These are phyloP conservation scores for Pinus tabuliformis DNA, from an alignment of 75 land plant genomes.

Conservation along the genomic window DNA sequence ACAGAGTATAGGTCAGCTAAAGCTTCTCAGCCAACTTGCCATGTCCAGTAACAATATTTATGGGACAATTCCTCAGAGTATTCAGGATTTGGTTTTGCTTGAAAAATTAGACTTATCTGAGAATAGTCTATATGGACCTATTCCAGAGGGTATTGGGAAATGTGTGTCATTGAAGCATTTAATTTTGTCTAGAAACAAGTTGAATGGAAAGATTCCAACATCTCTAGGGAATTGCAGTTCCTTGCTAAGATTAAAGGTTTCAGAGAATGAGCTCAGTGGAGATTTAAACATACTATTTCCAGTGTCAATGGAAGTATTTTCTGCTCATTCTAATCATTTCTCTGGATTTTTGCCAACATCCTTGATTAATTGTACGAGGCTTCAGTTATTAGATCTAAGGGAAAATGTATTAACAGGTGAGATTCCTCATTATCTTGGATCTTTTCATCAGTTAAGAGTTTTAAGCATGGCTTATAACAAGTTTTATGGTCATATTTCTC, in stretches of 20 bases:
- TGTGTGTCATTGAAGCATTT: conserved; percentile 28
- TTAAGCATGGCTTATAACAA: conserved; percentile 24
- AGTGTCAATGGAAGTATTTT: no score
- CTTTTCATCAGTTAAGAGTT: conserved; percentile 1
- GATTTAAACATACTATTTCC: no score
- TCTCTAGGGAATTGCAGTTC: conserved; percentile 18
- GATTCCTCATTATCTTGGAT: no score
- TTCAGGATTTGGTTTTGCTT: conserved; percentile 15
- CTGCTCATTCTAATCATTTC: no score
- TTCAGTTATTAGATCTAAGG: no score
- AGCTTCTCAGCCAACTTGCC: conserved; percentile 21
- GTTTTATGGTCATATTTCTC: conserved; percentile 46
- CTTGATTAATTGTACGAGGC: no score
- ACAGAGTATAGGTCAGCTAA: conserved; percentile 29
- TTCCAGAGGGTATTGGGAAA: conserved; percentile 48
- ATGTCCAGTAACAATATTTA: conserved; percentile 22
- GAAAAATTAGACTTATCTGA: conserved; percentile 19
- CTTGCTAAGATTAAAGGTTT: neutral
- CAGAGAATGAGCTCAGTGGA: no score
- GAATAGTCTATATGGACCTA: conserved; percentile 46
- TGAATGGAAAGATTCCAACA: conserved; percentile 39
- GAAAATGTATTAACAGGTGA: no score
- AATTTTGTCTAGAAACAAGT: conserved; percentile 28
- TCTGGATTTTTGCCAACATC: no score
- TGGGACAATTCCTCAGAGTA: conserved; percentile 27